Base-by-base conservation (phyloP, 169 alveolate species). In the Eimeria tenella region DNA sequence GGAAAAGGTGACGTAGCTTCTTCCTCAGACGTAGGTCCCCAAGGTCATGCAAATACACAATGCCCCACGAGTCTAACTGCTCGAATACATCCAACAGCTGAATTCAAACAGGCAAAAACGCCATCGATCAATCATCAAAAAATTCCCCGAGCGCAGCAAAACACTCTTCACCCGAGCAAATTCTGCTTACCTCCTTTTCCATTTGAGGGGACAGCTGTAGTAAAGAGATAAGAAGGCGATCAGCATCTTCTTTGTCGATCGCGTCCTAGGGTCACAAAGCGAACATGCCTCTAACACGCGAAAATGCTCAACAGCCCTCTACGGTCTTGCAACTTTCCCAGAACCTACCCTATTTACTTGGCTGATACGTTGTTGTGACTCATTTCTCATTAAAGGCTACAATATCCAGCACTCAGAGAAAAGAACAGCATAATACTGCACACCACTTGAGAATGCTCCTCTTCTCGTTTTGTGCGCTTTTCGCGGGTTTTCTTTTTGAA, bases 1-100 rank as follows among this genome's bases (percentile, higher is more conserved):
- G 53, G 53, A 91, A 91, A 23, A 91, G 86, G 75, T 91, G 95
- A 21, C 95, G 90, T 23, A 91, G 95, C 21, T 91, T 91, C 95
- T 91, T 91, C 23, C 95, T 82, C 65, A 91, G 71, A 19, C 84
- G 71, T 42, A 81, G 58, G 81, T 91, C 95, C 5, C 86, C 86
- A 0, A 91, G 91, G 52, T 84, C 95, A 21, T 91, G 75, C 77
- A 91, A 63, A 74, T 71, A 65, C 25, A 91, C 95, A 63, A 50
- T 55, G 25, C 88, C 91, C 91, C 82, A n/a, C 42, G 75, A 84
- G 81, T 91, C 95, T 56, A 91, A 86, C 17, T 77, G 79, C 56
- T 42, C 31, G 49, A 91, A 91, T 53, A 91, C 86, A n/a, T 68
- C 73, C 73, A 58, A 52, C 49, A 91, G 91, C 95, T 91, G 95